phyloP scores from a whole-genome alignment of 208 protist genomes.

The Trypanosomatidae sp. region DNA sequence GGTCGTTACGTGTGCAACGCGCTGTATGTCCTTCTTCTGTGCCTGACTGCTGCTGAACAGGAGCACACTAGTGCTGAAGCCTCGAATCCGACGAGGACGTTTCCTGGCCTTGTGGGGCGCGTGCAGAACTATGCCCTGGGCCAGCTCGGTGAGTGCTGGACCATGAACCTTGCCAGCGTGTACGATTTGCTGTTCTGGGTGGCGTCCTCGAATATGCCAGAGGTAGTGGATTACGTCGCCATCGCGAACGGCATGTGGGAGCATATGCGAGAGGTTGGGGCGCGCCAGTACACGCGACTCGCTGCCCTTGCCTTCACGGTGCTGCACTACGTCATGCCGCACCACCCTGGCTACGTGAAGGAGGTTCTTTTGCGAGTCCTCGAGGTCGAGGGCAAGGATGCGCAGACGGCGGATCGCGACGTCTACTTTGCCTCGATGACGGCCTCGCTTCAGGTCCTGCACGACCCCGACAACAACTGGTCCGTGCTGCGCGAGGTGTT shows the following conservation, averaged over 20 bases:
- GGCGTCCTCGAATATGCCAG: constrained; percentile 14
- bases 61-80: not conserved
- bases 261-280: constrained; percentile 69
- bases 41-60: constrained; percentile 5
- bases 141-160: constrained; percentile 78
- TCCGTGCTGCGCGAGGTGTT: constrained; percentile 47
- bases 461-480: constrained; percentile 43
- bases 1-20: constrained; percentile 57
- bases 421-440: constrained; percentile 65
- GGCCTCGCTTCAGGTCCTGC: constrained; percentile 56
- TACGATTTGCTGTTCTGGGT: constrained; percentile 77
- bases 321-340: constrained; percentile 40
- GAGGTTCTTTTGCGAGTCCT: constrained; percentile 34
- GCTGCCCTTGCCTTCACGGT: constrained; percentile 57
- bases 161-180: constrained; percentile 62
- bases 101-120: constrained; percentile 16
- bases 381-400: constrained; percentile 36
- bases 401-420: constrained; percentile 56
- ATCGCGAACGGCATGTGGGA: constrained; percentile 61
- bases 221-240: constrained; percentile 32
- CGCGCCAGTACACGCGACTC: constrained; percentile 54
- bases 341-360: constrained; percentile 44
- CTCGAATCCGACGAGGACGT: not conserved
- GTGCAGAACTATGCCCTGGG: constrained; percentile 56
- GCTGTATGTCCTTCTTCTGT: constrained; percentile 46